A percentile compares a stretch with the other conserved stretches of the same genome.
Conservation (phyloP, 495 filamentous ascomycete species). For the Aspergillus ostianus region DNA sequence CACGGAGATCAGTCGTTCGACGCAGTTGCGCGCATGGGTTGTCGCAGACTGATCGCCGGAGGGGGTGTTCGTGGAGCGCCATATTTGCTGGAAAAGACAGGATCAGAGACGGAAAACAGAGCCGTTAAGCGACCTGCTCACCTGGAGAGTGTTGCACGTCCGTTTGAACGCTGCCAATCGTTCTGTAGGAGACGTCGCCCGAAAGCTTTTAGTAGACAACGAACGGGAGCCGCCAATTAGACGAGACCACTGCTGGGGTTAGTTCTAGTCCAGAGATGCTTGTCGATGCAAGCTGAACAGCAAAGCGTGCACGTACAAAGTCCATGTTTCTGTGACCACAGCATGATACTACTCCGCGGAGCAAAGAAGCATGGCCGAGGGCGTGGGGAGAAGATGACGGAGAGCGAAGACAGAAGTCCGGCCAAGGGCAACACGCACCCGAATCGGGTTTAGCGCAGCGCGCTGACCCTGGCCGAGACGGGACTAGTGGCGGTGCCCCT, state of each 20-base stretch:
- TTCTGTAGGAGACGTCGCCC: conserved; percentile 74
- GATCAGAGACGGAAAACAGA: conserved; percentile 12
- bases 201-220: conserved; percentile 58
- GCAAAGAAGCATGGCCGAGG: conserved; percentile 7
- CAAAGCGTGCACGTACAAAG: conserved; percentile 32
- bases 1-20: conserved; percentile 71
- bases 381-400: conserved; percentile 15
- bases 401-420: background rate
- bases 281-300: background rate
- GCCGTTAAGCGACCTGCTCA: conserved; percentile 33
- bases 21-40: conserved; percentile 50
- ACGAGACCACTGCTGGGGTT: conserved; percentile 70
- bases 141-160: conserved; percentile 80
- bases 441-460: too few relatives aligned
- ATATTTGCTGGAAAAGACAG: conserved; percentile 63
- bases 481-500: background rate
- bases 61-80: conserved; percentile 61
- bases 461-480: background rate
- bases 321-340: conserved; percentile 36
- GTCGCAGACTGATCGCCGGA: conserved; percentile 49
- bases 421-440: too few relatives aligned
- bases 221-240: conserved; percentile 79
- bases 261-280: conserved; percentile 11
- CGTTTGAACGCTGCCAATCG: conserved; percentile 88
- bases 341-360: conserved; percentile 31